Evolutionary conservation across 2,329 filamentous ascomycete genomes (phyloP), one percentile per base, ranked within the genome.

Genomic region (Alternaria sp.): DNA sequence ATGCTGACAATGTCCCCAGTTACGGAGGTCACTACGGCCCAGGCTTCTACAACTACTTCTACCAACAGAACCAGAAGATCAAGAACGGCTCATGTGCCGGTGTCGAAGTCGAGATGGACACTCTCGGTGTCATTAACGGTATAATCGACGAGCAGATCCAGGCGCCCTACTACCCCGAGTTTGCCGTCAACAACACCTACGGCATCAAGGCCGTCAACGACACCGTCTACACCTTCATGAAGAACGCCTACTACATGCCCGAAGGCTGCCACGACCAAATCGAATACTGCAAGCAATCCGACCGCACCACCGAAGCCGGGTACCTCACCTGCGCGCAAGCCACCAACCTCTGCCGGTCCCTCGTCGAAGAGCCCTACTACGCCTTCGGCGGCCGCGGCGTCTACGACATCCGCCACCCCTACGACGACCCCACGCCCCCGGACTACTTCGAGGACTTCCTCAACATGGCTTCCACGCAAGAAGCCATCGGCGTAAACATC

Each of bases 111-210:
- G 79, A 83, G 28, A 86, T 87, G 59, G 84, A 87, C 61, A 85
- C 85, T 0, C 72, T 88, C 4, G 84, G 85, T 0, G 83, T 88
- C 59, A 83, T 86, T 44, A 87, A 87, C 64, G 86, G 85, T 11
- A 83, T 87, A 54, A 81, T 87, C 64, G 84, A 86, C 40, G 81
- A 83, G 81, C 77, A 82, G 9, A 79, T 83, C 10, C 83, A 86
- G 70, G 77, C 78, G 2, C 81, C 82, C 0, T 81, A 80, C 30
- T 85, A 84, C 65, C 81, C 83, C 2, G 75, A 83, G 4, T 84
- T 86, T 52, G 84, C 85, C 2, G 83, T 83, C 66, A 85, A 87
- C 72, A 87, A 87, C 66, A 86, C 86, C 13, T 88, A 87, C 67
- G 82, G 81, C 13, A 81, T 87, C 59, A 78, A 84, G 51, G 74